Percentiles rank a stretch among this genome's conserved stretches.
These are phyloP conservation scores for Chrysanthemum makinoi DNA, from an alignment of 129 eudicot species.

Conservation along the genomic window DNA sequence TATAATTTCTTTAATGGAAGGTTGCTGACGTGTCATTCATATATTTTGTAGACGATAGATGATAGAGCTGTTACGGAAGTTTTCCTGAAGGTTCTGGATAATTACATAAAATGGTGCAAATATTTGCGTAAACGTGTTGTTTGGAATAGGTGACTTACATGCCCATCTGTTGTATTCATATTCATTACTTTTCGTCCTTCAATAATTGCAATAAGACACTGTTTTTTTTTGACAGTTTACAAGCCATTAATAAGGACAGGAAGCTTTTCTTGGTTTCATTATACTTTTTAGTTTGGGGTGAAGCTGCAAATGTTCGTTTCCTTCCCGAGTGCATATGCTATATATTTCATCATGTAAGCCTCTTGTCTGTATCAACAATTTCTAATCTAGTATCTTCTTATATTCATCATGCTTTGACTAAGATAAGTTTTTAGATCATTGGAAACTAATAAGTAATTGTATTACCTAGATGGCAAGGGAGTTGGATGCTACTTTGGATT, in stretches of 20 bases:
- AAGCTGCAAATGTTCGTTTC: constrained; percentile 99
- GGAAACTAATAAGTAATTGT: constrained; percentile 5
- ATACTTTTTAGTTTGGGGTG: constrained; percentile 94
- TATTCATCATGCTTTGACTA: not conserved
- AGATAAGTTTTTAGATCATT: not conserved
- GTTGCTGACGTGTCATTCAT: constrained; percentile 13
- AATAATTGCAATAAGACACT: constrained; percentile 19
- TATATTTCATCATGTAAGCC: constrained; percentile 86
- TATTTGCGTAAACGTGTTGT: constrained; percentile 76
- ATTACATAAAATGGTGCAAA: constrained; percentile 96
- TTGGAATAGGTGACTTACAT: constrained; percentile 70
- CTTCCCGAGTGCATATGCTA: constrained; percentile 99
- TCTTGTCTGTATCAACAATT: constrained; percentile 23
- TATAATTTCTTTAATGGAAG: constrained; percentile 14
- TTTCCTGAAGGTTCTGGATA: constrained; percentile 89
- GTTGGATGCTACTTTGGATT: constrained; percentile 86
- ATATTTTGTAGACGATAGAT: constrained; percentile 66
- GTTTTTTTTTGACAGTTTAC: constrained; percentile 51
- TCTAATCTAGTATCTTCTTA: not conserved
- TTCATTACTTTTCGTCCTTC: constrained; percentile 7
- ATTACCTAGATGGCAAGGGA: constrained; percentile 88
- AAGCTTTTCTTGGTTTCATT: constrained; percentile 82
- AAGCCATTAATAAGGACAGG: constrained; percentile 89
- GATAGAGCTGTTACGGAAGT: constrained; percentile 83
- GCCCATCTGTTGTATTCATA: constrained; percentile 15